phyloP scores from a whole-genome alignment of 1,284 basidiomycete species.

The Xerocomus nothofagi region DNA sequence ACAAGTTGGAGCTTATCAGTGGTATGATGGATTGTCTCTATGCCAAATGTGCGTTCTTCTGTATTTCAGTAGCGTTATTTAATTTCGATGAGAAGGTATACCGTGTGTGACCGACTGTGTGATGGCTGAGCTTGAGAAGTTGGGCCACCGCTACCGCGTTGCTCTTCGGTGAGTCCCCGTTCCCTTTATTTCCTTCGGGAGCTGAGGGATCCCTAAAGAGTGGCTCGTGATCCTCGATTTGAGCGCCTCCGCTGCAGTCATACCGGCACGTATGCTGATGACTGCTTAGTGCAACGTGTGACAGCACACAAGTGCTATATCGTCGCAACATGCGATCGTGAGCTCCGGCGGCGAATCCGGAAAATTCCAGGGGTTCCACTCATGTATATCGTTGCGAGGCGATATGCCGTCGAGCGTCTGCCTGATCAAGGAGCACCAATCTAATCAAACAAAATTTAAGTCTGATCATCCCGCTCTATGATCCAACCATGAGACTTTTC shows the following conservation, averaged over 20 bases:
- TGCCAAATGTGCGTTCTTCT: conserved; percentile 83
- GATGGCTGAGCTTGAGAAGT: conserved; percentile 95
- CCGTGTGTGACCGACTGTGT: conserved; percentile 99
- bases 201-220: conserved; percentile 45
- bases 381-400: conserved; percentile 91
- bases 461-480: neutral
- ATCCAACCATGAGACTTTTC: conserved; percentile 6
- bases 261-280: conserved; percentile 96
- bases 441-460: conserved; percentile 7
- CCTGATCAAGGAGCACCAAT: conserved; percentile 87
- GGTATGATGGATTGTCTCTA: conserved; percentile 99
- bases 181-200: neutral
- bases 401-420: conserved; percentile 90
- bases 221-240: conserved; percentile 96
- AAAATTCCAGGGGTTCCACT: conserved; percentile 94
- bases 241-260: conserved; percentile 93
- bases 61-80: neutral
- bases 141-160: conserved; percentile 94
- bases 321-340: conserved; percentile 97
- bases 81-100: conserved; percentile 62
- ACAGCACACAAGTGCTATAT: conserved; percentile 96
- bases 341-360: conserved; percentile 87
- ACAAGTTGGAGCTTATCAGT: conserved; percentile 94
- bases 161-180: conserved; percentile 74
- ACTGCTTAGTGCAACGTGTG: conserved; percentile 95